Conservation (phyloP, 345 rosid genomes). For the Boechera stricta region DNA sequence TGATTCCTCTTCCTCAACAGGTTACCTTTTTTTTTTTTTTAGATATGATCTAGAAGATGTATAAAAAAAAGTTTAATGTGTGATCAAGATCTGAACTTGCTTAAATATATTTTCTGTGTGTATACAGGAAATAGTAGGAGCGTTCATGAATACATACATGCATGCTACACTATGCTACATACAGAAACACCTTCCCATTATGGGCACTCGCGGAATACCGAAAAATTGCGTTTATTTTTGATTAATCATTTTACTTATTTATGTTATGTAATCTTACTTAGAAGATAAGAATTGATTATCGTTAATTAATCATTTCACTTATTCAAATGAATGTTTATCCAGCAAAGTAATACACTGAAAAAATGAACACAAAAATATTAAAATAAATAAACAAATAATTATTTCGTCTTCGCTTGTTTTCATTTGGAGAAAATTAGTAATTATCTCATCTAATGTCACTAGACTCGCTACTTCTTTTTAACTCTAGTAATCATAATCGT, state of each 20-base stretch:
- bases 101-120: not conserved
- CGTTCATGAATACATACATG: slow-evolving; percentile 60
- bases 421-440: not conserved
- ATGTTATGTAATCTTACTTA: not conserved
- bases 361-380: not conserved
- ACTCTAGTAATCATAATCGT: slow-evolving; percentile 42
- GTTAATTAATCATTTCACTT: not conserved
- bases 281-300: not conserved
- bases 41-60: too few species aligned
- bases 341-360: not conserved
- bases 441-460: not conserved
- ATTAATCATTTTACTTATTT: not conserved
- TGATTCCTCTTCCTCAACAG: too few species aligned
- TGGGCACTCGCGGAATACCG: slow-evolving; percentile 73
- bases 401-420: not conserved
- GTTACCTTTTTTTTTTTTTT: too few species aligned
- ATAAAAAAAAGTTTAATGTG: too few species aligned
- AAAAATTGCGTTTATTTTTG: slow-evolving; percentile 20
- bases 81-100: too few species aligned
- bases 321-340: not conserved
- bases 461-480: not conserved
- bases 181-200: slow-evolving; percentile 66
- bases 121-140: slow-evolving; percentile 63
- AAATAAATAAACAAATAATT: too few species aligned
- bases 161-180: slow-evolving; percentile 69